These are phyloP conservation scores for Senecio squalidus DNA, from an alignment of 140 eudicot species.

Conservation along the genomic window DNA sequence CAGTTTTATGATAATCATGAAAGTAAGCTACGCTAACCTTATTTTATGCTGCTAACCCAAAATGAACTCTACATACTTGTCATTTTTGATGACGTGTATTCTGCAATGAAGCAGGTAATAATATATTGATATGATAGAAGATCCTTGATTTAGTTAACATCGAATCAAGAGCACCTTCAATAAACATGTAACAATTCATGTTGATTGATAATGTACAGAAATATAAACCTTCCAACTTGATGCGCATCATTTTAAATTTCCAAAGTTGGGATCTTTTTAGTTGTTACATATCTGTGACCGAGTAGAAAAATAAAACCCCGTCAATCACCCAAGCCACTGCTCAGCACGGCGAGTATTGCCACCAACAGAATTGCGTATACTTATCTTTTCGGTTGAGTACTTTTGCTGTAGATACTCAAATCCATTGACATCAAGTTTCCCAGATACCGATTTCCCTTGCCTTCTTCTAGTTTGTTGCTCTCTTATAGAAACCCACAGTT, in stretches of 20 bases:
- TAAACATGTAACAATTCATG: too few species aligned
- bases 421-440: conserved; percentile 89
- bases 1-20: too few species aligned
- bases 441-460: conserved; percentile 91
- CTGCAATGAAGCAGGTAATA: too few species aligned
- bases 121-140: too few species aligned
- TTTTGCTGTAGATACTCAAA: conserved; percentile 85
- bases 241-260: neutral
- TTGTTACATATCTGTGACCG: neutral
- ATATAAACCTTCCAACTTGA: neutral
- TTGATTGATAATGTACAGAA: too few species aligned
- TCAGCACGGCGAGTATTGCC: conserved; percentile 64
- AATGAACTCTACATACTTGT: too few species aligned
- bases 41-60: too few species aligned
- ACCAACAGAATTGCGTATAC: conserved; percentile 85
- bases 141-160: too few species aligned
- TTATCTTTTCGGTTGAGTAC: conserved; percentile 80
- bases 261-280: neutral
- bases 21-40: too few species aligned
- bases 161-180: too few species aligned
- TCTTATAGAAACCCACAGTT: conserved; percentile 80
- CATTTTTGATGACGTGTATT: too few species aligned
- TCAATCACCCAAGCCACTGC: conserved; percentile 88
- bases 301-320: neutral
- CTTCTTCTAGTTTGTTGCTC: conserved; percentile 81